Percentiles rank a stretch among this genome's conserved stretches.
These are phyloP conservation scores for Abrus pulchellus DNA, from an alignment of 306 rosid species.

Conservation along the genomic window DNA sequence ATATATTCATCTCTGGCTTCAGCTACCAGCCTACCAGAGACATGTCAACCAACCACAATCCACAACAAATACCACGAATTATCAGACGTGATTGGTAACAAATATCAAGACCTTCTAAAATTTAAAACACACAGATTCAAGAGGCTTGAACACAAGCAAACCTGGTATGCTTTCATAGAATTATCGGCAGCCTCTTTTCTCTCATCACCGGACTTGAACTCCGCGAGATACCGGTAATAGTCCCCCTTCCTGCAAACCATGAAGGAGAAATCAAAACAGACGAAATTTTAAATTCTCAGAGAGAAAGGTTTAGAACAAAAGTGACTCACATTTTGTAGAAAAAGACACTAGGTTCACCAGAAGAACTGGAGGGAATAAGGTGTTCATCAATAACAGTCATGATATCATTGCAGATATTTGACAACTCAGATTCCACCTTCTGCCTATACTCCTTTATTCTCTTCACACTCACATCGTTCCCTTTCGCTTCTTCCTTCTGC, in stretches of 20 bases:
- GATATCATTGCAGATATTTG: conserved; percentile 61
- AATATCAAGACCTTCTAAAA: conserved; percentile 24
- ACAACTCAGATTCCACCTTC: conserved; percentile 66
- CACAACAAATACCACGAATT: neutral
- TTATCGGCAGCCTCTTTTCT: conserved; percentile 71
- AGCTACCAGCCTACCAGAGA: too few species aligned
- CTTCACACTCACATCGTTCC: conserved; percentile 61
- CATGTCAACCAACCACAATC: conserved; percentile 20
- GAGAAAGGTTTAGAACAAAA: neutral
- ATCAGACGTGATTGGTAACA: conserved; percentile 4
- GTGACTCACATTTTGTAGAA: conserved; percentile 62
- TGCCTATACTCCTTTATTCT: conserved; percentile 62
- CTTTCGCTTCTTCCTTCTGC: conserved; percentile 67
- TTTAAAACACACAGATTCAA: conserved; percentile 18
- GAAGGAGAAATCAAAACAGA: conserved; percentile 1
- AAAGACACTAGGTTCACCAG: conserved; percentile 62
- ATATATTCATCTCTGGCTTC: neutral
- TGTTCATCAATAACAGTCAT: conserved; percentile 66
- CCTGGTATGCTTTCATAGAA: conserved; percentile 72
- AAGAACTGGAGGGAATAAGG: conserved; percentile 57
- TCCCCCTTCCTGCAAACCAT: conserved; percentile 68
- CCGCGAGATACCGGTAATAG: conserved; percentile 66
- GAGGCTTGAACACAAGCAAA: conserved; percentile 29
- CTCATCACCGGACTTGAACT: conserved; percentile 59
- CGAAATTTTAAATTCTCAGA: conserved; percentile 19